A percentile compares a stretch with the other conserved stretches of the same genome.
These are phyloP conservation scores for Warburgia ugandensis DNA, from an alignment of 164 flowering plant species.

Conservation along the genomic window DNA sequence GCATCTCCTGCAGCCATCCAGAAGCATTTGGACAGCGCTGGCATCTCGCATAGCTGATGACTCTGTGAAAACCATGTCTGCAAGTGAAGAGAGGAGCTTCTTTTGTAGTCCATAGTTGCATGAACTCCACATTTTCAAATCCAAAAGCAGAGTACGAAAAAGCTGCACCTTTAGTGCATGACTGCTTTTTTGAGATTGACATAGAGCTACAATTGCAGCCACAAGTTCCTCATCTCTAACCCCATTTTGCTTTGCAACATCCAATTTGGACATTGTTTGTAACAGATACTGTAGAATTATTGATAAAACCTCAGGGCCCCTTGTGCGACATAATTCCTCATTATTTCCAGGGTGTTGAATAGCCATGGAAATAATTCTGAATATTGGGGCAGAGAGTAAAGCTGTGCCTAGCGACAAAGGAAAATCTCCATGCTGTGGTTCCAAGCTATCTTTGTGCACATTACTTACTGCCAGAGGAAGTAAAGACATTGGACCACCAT, in stretches of 20 bases:
- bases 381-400: conserved; percentile 77
- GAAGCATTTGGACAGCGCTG: conserved; percentile 95
- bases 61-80: conserved; percentile 99
- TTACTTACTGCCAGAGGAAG: conserved; percentile 74
- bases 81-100: conserved; percentile 92
- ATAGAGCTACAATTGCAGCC: conserved; percentile 78
- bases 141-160: conserved; percentile 74
- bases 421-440: conserved; percentile 52
- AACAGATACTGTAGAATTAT: conserved; percentile 70
- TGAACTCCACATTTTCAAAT: conserved; percentile 90
- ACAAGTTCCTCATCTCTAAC: conserved; percentile 93
- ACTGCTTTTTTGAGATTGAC: conserved; percentile 80
- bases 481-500: conserved; percentile 95
- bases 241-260: conserved; percentile 48
- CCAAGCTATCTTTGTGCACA: conserved; percentile 62
- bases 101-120: conserved; percentile 96
- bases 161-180: conserved; percentile 86
- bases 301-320: conserved; percentile 87
- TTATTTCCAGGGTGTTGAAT: conserved; percentile 82
- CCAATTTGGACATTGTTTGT: conserved; percentile 63
- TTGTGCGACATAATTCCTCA: conserved; percentile 72
- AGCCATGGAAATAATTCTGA: conserved; percentile 78
- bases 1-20: conserved; percentile 97
- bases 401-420: conserved; percentile 55
- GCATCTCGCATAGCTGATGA: conserved; percentile 89